Conservation (phyloP, 139 green algal species). For the Coccomyxa sp. region DNA sequence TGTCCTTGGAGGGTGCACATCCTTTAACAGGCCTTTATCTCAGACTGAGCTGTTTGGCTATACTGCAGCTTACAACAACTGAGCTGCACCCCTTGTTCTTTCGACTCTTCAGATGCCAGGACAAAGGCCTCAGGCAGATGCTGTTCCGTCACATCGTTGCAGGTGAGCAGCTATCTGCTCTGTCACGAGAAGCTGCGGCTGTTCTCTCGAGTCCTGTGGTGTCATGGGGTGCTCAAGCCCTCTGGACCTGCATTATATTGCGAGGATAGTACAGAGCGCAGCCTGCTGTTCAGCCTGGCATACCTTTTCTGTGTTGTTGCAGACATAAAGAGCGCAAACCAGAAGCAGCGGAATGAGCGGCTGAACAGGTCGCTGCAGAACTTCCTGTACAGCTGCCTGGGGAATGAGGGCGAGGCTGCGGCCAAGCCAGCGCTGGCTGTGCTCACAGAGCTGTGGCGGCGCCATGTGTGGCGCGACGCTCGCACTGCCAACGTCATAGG, state of each 20-base stretch:
- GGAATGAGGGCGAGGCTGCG: slow-evolving; percentile 71
- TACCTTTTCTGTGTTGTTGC: too few species aligned
- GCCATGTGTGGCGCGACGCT: slow-evolving; percentile 93
- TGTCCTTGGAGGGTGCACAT: background rate
- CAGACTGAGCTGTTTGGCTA: too few species aligned
- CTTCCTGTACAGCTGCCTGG: slow-evolving; percentile 75
- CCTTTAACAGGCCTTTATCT: too few species aligned
- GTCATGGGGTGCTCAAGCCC: background rate
- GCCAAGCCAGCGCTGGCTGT: slow-evolving; percentile 90
- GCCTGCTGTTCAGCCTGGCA: too few species aligned
- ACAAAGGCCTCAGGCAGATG: slow-evolving; percentile 85
- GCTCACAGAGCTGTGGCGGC: slow-evolving; percentile 88
- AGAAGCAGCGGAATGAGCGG: slow-evolving; percentile 69
- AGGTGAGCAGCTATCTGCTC: slow-evolving; percentile 1
- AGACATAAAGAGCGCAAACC: slow-evolving; percentile 87
- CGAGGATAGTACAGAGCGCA: background rate
- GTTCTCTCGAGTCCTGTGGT: background rate
- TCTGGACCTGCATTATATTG: background rate
- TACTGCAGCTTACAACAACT: background rate
- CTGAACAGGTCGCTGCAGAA: slow-evolving; percentile 87
- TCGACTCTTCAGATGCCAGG: slow-evolving; percentile 84
- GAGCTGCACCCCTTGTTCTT: slow-evolving; percentile 92
- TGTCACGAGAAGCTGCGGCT: background rate
- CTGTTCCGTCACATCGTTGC: slow-evolving; percentile 92
- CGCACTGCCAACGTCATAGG: slow-evolving; percentile 92